Evolutionary conservation across 1,284 basidiomycete genomes (phyloP).

Genomic region (Ceratobasidium sp.): DNA sequence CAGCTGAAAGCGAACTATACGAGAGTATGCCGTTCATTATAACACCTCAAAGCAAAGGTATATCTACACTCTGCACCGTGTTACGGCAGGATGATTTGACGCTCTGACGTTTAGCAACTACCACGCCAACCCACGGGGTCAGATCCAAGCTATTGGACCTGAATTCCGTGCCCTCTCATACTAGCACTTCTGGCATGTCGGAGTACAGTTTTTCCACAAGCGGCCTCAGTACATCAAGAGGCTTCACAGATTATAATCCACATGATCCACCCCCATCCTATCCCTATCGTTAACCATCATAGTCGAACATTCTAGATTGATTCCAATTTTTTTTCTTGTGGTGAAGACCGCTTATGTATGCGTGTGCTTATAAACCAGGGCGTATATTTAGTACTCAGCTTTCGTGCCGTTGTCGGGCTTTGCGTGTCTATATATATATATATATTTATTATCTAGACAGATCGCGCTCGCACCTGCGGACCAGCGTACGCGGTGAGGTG

Average conservation of each 20-base stretch:
- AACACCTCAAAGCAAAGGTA: not conserved
- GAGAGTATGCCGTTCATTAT: conserved; percentile 3
- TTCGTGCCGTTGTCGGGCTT: no score
- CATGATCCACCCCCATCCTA: conserved; percentile 8
- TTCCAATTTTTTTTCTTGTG: no score
- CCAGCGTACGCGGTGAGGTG: no score
- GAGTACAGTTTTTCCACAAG: not conserved
- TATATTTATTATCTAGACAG: no score
- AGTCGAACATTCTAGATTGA: no score
- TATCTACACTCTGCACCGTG: not conserved
- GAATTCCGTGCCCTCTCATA: no score
- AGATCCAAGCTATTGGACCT: not conserved
- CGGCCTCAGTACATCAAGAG: not conserved
- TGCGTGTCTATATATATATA: no score
- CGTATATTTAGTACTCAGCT: no score
- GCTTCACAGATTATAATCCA: not conserved
- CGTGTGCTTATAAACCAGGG: no score
- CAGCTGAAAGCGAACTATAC: not conserved
- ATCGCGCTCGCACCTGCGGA: no score
- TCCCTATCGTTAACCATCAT: not conserved
- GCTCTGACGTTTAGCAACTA: not conserved
- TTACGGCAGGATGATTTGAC: not conserved
- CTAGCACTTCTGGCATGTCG: not conserved
- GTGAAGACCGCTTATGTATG: no score
- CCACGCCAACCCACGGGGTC: not conserved